Evolutionary conservation across 306 rosid species (phyloP).

Genomic region (Hippophae tibetana): DNA sequence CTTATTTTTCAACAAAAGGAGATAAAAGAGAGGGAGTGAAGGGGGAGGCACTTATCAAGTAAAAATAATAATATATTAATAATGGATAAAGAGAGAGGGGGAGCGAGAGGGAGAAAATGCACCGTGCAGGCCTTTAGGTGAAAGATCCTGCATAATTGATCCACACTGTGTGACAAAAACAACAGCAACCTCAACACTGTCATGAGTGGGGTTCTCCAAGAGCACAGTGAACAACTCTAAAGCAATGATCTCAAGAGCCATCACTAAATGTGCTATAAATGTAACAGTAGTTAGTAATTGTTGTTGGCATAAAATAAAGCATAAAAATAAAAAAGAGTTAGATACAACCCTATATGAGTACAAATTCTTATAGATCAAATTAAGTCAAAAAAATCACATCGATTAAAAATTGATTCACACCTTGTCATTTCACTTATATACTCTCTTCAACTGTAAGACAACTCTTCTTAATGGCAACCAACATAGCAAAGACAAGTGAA

Average conservation of each 20-base stretch:
- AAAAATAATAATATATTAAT: slow-evolving; percentile 32
- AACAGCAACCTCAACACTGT: slow-evolving; percentile 76
- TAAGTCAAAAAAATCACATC: background rate
- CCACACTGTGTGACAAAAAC: slow-evolving; percentile 77
- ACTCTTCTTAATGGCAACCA: slow-evolving; percentile 90
- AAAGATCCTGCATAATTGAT: slow-evolving; percentile 49
- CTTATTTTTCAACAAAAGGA: too few relatives aligned
- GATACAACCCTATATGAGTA: background rate
- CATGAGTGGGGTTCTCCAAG: slow-evolving; percentile 62
- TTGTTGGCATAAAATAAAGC: slow-evolving; percentile 22
- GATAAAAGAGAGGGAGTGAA: too few relatives aligned
- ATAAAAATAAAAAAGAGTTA: background rate
- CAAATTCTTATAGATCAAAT: background rate
- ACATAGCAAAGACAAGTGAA: slow-evolving; percentile 76
- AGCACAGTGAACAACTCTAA: slow-evolving; percentile 58
- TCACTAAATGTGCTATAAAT: slow-evolving; percentile 66
- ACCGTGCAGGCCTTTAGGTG: slow-evolving; percentile 67
- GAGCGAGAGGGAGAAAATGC: slow-evolving; percentile 48
- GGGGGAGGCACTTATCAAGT: slow-evolving; percentile 9
- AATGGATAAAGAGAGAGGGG: slow-evolving; percentile 63
- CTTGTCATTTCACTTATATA: slow-evolving; percentile 89
- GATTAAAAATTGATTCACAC: slow-evolving; percentile 19
- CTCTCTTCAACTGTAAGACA: slow-evolving; percentile 81
- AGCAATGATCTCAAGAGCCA: slow-evolving; percentile 70
- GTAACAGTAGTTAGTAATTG: slow-evolving; percentile 71